Conservation (phyloP, 2,329 filamentous ascomycete species). For the Anisogramma anomala region DNA sequence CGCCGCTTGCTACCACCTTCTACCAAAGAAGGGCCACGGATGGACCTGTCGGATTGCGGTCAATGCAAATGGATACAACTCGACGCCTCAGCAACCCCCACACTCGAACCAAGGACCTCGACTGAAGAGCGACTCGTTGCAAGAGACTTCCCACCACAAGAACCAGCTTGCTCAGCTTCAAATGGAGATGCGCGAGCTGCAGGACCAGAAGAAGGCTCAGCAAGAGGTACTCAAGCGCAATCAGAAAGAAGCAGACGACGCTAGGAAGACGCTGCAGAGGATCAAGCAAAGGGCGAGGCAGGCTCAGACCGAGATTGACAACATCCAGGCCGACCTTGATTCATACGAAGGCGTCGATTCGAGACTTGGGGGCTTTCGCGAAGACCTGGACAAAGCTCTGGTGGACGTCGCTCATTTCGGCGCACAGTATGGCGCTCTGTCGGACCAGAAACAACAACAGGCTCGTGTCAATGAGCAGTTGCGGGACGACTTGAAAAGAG, state of each 20-base stretch:
- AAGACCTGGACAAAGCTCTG: conserved; percentile 42
- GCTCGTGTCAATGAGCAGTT: conserved; percentile 31
- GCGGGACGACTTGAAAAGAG: conserved; percentile 25
- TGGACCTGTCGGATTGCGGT: conserved; percentile 47
- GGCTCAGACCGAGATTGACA: conserved; percentile 46
- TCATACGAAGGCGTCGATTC: conserved; percentile 57
- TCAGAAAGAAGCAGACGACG: conserved; percentile 35
- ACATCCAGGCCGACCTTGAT: conserved; percentile 49
- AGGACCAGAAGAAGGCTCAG: conserved; percentile 34
- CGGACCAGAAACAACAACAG: conserved; percentile 36
- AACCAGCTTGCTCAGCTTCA: conserved; percentile 43
- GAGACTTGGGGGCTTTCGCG: conserved; percentile 46
- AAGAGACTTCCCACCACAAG: conserved; percentile 26
- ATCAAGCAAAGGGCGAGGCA: conserved; percentile 46
- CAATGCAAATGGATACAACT: conserved; percentile 24
- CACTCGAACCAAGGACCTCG: conserved; percentile 42
- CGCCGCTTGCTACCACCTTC: conserved; percentile 56
- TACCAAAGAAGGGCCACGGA: conserved; percentile 43
- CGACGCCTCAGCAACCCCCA: conserved; percentile 30
- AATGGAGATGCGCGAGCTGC: conserved; percentile 40
- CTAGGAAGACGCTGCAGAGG: conserved; percentile 28
- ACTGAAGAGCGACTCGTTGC: conserved; percentile 61
- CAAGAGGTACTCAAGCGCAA: conserved; percentile 38
- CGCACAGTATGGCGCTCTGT: conserved; percentile 42
- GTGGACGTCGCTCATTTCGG: conserved; percentile 37